These are phyloP conservation scores for Kentomonas sorsogonicus DNA, from an alignment of 208 protist genomes.

Conservation along the genomic window DNA sequence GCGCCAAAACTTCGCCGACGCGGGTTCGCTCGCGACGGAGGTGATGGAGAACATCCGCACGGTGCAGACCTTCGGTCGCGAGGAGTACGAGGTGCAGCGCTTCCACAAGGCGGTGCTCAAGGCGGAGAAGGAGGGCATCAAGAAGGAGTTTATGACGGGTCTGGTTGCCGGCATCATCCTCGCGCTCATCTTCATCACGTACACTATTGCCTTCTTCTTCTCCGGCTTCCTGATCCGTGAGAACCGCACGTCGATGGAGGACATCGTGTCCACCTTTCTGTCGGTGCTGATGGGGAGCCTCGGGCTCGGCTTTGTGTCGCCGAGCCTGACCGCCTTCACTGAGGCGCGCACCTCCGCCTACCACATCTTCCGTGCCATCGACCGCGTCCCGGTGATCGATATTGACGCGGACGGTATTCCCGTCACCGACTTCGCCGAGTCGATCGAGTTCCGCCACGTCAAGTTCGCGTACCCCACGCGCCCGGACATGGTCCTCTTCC, in stretches of 20 bases:
- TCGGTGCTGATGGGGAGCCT: slow-evolving; percentile 57
- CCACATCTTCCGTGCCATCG: slow-evolving; percentile 70
- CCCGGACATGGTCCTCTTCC: slow-evolving; percentile 53
- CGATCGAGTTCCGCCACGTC: slow-evolving; percentile 59
- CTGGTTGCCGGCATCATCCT: slow-evolving; percentile 28
- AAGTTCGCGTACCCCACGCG: slow-evolving; percentile 71
- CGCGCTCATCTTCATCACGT: slow-evolving; percentile 39
- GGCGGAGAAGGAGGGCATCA: slow-evolving; percentile 37
- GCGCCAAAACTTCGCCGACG: slow-evolving; percentile 62
- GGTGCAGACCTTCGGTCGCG: slow-evolving; percentile 62
- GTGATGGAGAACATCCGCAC: slow-evolving; percentile 76
- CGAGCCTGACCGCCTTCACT: slow-evolving; percentile 40
- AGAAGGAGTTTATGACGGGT: slow-evolving; percentile 41
- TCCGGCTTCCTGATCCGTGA: slow-evolving; percentile 53
- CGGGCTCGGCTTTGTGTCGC: slow-evolving; percentile 45
- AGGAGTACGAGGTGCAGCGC: slow-evolving; percentile 41
- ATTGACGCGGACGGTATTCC: slow-evolving; percentile 30
- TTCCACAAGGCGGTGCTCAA: slow-evolving; percentile 42
- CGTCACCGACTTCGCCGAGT: slow-evolving; percentile 29
- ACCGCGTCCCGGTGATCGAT: slow-evolving; percentile 62
- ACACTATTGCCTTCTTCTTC: slow-evolving; percentile 63
- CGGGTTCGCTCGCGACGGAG: slow-evolving; percentile 80
- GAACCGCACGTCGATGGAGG: slow-evolving; percentile 35
- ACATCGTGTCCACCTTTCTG: slow-evolving; percentile 51
- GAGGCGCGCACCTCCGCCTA: slow-evolving; percentile 64